Base-by-base conservation (phyloP, 2,329 filamentous ascomycete species). In the Stagonosporopsis rhizophila region DNA sequence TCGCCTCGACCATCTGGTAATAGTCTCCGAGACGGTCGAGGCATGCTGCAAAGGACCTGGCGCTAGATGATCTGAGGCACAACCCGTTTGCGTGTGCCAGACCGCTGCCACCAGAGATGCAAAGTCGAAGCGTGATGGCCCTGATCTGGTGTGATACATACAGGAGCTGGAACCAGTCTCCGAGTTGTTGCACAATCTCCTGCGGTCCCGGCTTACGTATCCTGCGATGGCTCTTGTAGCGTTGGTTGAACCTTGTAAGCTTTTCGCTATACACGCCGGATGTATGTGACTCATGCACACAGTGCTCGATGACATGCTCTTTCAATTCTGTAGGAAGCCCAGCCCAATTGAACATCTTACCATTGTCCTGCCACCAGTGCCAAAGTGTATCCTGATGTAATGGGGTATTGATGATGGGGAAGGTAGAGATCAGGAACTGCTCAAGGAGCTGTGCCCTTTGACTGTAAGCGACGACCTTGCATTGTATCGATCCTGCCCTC, bases 301-400 rank as follows among this genome's bases (percentile, higher is more conserved):
- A 70, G 38, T 52, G 64, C 4, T 60, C 45, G 1, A 74, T 30
- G 23, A 73, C 48, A 12, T 58, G 41, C 27, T 68, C 65, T 32
- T 73, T 74, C 0, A 74, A 28, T 22, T 75, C 71, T 0, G 59
- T 69, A 0, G 72, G 64, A 1, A 74, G 46, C 2, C 8, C 39
- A 0, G 17, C 34, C 71, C 69, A 75, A 11, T 69, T 59, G 61
- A 73, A 72, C 1, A 5, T 30, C n/a, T 61, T 61, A 3, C 64
- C 61, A n/a, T 72, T 74, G 2, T 17, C 27, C 3, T 30, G 30
- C 69, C 66, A 71, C 67, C 66, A 72, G 12, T 32, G 25, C n/a
- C 44, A 59, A 38, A 68, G 42, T 8, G 50, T 44, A 0, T 56
- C 34, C 3, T 41, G 15, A 0, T 22, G n/a, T 0, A 63, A 42